A percentile compares a stretch with the other conserved stretches of the same genome.
These are phyloP conservation scores for Anastatica hierochuntica DNA, from an alignment of 345 rosid species.

Conservation along the genomic window DNA sequence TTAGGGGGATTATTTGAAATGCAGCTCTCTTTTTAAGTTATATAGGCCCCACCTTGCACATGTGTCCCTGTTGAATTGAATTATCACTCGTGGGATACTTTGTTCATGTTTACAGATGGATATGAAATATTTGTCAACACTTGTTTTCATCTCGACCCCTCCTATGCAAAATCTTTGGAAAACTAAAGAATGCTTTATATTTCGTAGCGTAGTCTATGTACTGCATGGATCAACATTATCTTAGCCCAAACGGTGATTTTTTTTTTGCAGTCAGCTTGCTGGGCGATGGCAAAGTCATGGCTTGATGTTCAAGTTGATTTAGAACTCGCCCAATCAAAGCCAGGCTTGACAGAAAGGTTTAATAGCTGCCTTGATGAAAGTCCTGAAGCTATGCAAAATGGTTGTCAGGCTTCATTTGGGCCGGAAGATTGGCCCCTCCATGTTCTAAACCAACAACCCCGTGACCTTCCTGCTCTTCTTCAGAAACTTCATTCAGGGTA, in stretches of 20 bases:
- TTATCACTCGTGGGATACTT: no score
- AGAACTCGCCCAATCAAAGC: slow-evolving; percentile 61
- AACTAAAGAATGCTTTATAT: neutral
- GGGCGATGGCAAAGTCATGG: slow-evolving; percentile 99
- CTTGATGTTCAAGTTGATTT: slow-evolving; percentile 93
- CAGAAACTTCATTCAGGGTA: slow-evolving; percentile 98
- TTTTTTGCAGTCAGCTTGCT: slow-evolving; percentile 82
- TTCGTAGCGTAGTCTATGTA: neutral
- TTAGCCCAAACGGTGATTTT: neutral
- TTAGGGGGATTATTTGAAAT: slow-evolving; percentile 1
- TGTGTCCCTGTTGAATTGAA: neutral
- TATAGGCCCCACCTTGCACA: neutral
- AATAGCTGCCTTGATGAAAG: slow-evolving; percentile 60
- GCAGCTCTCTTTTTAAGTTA: neutral
- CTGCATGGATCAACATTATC: neutral
- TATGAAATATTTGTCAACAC: neutral
- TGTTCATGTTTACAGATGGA: neutral
- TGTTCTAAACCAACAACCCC: slow-evolving; percentile 88
- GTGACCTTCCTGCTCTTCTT: slow-evolving; percentile 77
- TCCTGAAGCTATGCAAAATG: slow-evolving; percentile 39
- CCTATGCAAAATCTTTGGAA: neutral
- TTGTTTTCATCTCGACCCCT: no score
- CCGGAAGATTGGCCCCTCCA: slow-evolving; percentile 89
- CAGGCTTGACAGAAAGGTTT: slow-evolving; percentile 55
- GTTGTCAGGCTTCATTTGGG: slow-evolving; percentile 41